Base-by-base conservation (phyloP, 768 basidiomycete genomes). In the Stropharia rugosoannulata region DNA sequence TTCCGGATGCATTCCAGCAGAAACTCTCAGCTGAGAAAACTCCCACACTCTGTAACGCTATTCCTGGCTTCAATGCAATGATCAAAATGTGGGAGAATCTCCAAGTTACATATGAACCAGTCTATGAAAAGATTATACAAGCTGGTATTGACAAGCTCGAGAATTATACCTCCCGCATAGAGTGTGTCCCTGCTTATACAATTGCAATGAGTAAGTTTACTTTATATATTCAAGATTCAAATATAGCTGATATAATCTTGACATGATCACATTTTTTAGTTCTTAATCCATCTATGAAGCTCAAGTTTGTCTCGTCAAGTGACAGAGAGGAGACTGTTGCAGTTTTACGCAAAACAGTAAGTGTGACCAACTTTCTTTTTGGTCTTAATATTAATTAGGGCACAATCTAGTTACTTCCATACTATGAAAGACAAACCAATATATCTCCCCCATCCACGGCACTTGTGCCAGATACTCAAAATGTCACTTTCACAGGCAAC, bases 1-100 rank as follows among this genome's bases (percentile, higher is more conserved):
- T 73, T 2, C 72, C 70, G 0, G 62, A 68, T 60, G 65, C 65
- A 6, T 71, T 72, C 46, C 70, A 72, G 55, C 70, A 73, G 44
- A 43, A 48, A 16, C 59, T 73, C 12, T 72, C 67, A 7, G 52
- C 57, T 18, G 66, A 73, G 38, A 65, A 67, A 51, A 73, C 64
- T 0, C 71, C 68, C 2, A 68, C 66, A 2, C 55, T 71, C 0
- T 59, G 63, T 15, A 38, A 65, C 47, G 65, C 68, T 1, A 39
- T 73, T 22, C 70, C 68, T 54, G 62, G 7, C 4, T 73, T 70
- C 50, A 49, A 66, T 3, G 54, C 59, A 4, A 64, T 73, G 56
- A 58, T 66, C 11, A 41, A 22, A 1, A 37, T 38, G 15, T 72
- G 71, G 72, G 56, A 58, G 27, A 19, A 47, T 8, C 49, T 55